Base-by-base conservation (phyloP, 2,329 filamentous ascomycete species). In the Ramularia endophylla region DNA sequence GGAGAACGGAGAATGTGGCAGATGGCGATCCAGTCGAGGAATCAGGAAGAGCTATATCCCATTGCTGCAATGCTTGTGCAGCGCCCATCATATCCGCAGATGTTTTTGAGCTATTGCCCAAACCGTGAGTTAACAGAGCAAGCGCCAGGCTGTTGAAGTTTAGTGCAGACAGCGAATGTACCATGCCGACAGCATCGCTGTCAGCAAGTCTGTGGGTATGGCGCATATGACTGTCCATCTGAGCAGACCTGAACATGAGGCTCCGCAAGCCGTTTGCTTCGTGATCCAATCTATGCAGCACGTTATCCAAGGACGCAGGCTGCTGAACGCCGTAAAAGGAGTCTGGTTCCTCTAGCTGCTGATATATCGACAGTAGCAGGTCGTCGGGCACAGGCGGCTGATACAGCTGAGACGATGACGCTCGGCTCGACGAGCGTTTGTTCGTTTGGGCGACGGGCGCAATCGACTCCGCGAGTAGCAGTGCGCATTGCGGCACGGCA, bases 291-390 rank as follows among this genome's bases (percentile, higher is more conserved):
- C 86, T 81, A 37, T 83, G 78, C 44, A 97, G 71, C 1, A 97
- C 83, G 8, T 83, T 87, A 12, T 77, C 72, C 12, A 98, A 67
- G 43, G 81, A 88, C 5, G 87, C 77, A 29, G 78, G 78, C 62
- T 94, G 85, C 30, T 86, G 78, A 6, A 95, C 74, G 3, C 92
- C 94, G 59, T 98, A 98, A 62, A 94, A 98, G 1, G 88, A 83
- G 62, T 99, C 92, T 2, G 89, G 90, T 56, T 99, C 94, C 58
- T 95, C 89, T 34, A 98, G 85, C 46, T 87, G 90, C 58, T 87
- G 84, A 61, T 92, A 98, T 2, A 98, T 89, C 1, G 77, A 71
- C 32, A 95, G 73, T 9, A 97, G 70, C 1, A 94, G 72, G 20
- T 85, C 78, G 3, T 77, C 73, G 5, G 85, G 76, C 18, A 71